Evolutionary conservation across 176 grass and related monocot species (phyloP).

Genomic region (Hyparrhenia diplandra): DNA sequence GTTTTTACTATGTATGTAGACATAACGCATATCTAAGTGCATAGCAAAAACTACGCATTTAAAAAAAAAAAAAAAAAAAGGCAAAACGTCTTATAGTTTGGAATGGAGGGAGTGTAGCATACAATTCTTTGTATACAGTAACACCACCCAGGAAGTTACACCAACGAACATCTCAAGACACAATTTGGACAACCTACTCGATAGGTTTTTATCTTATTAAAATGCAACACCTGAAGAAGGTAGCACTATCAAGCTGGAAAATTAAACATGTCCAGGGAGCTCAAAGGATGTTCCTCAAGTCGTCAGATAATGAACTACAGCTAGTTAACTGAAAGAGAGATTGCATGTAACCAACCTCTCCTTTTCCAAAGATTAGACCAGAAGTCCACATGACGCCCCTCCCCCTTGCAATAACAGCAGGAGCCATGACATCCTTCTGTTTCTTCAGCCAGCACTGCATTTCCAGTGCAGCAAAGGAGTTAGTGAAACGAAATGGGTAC

Average conservation of each 20-base stretch:
- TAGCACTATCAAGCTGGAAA: too few relatives aligned
- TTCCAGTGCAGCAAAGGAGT: not conserved
- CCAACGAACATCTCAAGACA: not conserved
- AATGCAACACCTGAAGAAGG: not conserved
- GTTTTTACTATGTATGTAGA: too few relatives aligned
- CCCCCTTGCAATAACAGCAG: constrained; percentile 48
- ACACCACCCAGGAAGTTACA: not conserved
- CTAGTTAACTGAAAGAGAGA: not conserved
- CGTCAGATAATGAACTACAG: not conserved
- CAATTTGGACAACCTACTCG: not conserved
- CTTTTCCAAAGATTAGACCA: constrained; percentile 60
- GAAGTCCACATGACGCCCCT: constrained; percentile 81
- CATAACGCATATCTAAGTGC: not conserved
- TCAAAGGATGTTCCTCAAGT: too few relatives aligned
- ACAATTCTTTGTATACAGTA: not conserved
- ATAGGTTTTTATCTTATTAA: not conserved
- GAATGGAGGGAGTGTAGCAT: constrained; percentile 12
- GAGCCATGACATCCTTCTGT: constrained; percentile 64
- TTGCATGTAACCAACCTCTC: constrained; percentile 48
- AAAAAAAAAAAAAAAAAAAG: too few relatives aligned
- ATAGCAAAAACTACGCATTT: not conserved
- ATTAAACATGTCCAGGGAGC: too few relatives aligned
- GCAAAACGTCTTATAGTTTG: not conserved
- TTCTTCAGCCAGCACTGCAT: constrained; percentile 91
- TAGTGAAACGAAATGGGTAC: not conserved